Evolutionary conservation across 2,329 filamentous ascomycete species (phyloP).

Genomic region (Pseudophaeomoniella oleicola): DNA sequence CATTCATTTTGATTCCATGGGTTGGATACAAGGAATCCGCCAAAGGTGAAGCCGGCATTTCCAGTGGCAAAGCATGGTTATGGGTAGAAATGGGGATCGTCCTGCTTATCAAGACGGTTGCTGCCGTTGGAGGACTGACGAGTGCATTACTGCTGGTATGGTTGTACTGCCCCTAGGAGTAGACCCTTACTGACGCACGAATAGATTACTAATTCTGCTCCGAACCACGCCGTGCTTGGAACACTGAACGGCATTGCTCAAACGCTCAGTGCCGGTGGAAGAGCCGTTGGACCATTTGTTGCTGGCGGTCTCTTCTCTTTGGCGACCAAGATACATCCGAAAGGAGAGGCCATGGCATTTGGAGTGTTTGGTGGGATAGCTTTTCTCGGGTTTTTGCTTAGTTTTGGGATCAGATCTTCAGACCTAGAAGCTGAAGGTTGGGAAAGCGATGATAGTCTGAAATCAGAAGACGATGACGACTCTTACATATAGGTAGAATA

Average conservation of each 20-base stretch:
- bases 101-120: slow-evolving; percentile 77
- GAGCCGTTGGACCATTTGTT: slow-evolving; percentile 75
- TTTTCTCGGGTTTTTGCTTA: slow-evolving; percentile 64
- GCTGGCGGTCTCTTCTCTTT: slow-evolving; percentile 77
- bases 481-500: slow-evolving; percentile 2
- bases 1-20: slow-evolving; percentile 80
- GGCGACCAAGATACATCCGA: slow-evolving; percentile 56
- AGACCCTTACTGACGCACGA: slow-evolving; percentile 1
- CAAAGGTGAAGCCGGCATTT: slow-evolving; percentile 34
- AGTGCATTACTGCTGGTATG: slow-evolving; percentile 72
- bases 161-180: background rate
- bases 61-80: slow-evolving; percentile 52
- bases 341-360: slow-evolving; percentile 76
- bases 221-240: slow-evolving; percentile 71
- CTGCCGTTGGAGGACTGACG: slow-evolving; percentile 75
- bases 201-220: slow-evolving; percentile 85
- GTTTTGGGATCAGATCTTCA: slow-evolving; percentile 58
- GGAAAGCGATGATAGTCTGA: slow-evolving; percentile 25
- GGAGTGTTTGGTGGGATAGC: slow-evolving; percentile 74
- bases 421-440: slow-evolving; percentile 45
- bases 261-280: slow-evolving; percentile 78
- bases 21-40: slow-evolving; percentile 57
- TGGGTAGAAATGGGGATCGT: slow-evolving; percentile 70
- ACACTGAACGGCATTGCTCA: slow-evolving; percentile 89
- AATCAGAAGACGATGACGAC: slow-evolving; percentile 31